Conservation (phyloP, 257 asterid genomes). For the Solanum infundibuliforme region DNA sequence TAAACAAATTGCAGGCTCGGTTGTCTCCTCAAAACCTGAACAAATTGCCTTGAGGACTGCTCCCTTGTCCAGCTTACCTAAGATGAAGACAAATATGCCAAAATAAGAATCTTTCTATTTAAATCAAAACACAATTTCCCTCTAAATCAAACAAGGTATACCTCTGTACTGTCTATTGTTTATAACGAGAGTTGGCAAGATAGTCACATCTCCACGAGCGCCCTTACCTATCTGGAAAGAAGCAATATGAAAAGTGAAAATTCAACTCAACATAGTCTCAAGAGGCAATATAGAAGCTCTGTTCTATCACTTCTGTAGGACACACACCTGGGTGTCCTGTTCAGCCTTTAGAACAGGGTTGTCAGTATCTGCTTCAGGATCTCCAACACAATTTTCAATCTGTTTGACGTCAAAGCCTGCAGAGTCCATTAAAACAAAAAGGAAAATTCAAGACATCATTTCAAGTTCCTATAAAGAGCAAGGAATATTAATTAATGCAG, state of each 20-base stretch:
- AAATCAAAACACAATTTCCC: not conserved
- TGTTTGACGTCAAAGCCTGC: slow-evolving; percentile 58
- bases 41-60: slow-evolving; percentile 62
- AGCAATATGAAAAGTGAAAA: not conserved
- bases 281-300: not conserved
- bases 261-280: not conserved
- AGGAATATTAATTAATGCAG: not conserved
- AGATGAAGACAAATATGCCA: not conserved
- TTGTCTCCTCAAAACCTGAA: slow-evolving; percentile 55
- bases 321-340: slow-evolving; percentile 40
- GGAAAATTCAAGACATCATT: not conserved
- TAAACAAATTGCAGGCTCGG: slow-evolving; percentile 59
- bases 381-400: slow-evolving; percentile 78
- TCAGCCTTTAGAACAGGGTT: slow-evolving; percentile 58
- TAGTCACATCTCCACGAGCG: slow-evolving; percentile 57
- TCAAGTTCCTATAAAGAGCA: not conserved
- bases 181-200: slow-evolving; percentile 52
- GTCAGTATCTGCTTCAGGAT: slow-evolving; percentile 58
- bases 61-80: slow-evolving; percentile 54
- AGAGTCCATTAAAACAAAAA: not conserved
- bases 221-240: slow-evolving; percentile 46
- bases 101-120: not conserved
- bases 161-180: slow-evolving; percentile 60
- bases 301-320: not conserved
- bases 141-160: not conserved